Percentiles rank a stretch among this genome's conserved stretches.
Evolutionary conservation across 208 protist genomes (phyloP).

Genomic region (Herpetomonas muscarum): DNA sequence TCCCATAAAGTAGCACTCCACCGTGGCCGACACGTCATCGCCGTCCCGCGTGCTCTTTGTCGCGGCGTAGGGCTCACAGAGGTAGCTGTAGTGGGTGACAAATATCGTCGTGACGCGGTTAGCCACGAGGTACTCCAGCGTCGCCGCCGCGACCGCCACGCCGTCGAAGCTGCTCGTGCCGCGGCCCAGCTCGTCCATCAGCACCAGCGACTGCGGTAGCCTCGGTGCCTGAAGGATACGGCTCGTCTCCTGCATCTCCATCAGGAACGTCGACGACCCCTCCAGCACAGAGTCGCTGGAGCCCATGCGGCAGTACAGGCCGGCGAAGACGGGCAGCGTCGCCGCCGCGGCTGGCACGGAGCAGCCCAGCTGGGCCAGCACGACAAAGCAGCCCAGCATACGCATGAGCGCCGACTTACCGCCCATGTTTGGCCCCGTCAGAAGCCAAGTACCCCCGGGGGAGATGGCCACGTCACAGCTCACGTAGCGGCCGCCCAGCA

Average conservation of each 20-base stretch:
- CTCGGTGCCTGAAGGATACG: slow-evolving; percentile 77
- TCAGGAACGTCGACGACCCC: slow-evolving; percentile 94
- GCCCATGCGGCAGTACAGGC: slow-evolving; percentile 94
- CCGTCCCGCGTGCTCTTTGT: background rate
- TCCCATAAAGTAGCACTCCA: slow-evolving; percentile 85
- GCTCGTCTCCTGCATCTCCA: slow-evolving; percentile 96
- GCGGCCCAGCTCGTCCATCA: slow-evolving; percentile 96
- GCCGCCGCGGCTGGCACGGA: slow-evolving; percentile 91
- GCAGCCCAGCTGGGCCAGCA: slow-evolving; percentile 94
- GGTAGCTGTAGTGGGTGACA: slow-evolving; percentile 93
- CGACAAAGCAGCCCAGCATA: slow-evolving; percentile 87
- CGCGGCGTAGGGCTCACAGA: slow-evolving; percentile 72
- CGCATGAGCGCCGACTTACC: slow-evolving; percentile 93
- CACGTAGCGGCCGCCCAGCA: slow-evolving; percentile 60
- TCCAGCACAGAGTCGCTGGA: slow-evolving; percentile 90
- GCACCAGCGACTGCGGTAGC: slow-evolving; percentile 85
- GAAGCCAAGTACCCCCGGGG: slow-evolving; percentile 57
- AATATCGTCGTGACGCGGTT: slow-evolving; percentile 83
- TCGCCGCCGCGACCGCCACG: slow-evolving; percentile 88
- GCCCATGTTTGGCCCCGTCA: slow-evolving; percentile 96
- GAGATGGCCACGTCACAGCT: slow-evolving; percentile 49
- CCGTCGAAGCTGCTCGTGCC: slow-evolving; percentile 96
- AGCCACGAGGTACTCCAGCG: slow-evolving; percentile 86
- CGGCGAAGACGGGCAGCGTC: slow-evolving; percentile 79
- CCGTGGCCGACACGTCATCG: slow-evolving; percentile 3